Base-by-base conservation (phyloP, 169 alveolate species). In the Fabrea salina region DNA sequence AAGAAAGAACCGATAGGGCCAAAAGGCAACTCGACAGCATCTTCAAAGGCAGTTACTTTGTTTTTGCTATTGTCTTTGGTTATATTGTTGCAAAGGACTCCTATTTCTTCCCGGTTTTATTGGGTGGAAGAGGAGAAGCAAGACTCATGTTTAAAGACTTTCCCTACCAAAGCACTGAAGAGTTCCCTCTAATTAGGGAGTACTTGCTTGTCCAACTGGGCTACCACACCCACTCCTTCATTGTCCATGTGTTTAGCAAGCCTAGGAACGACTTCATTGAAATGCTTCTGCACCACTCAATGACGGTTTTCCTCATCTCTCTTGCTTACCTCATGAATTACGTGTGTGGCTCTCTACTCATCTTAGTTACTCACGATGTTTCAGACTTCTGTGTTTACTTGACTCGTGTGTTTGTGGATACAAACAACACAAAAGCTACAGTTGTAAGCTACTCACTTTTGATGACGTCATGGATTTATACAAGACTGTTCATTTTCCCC, bases 281-380 rank as follows among this genome's bases (percentile, higher is more conserved):
- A 27, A 43, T 70, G 59, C 66, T 70, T 30, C 68, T 70, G 6
- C 79, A 70, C 32, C 79, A 70, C 30, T 47, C 67, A 4, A 70
- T 70, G 22, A 70, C 79, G 25, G 79, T 70, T 11, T 70, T 43
- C 13, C 37, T 70, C 3, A n/a, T 50, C 16, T 5, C 67, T 16
- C 49, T 50, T 19, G 79, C 79, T 4, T 70, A 70, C 25, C 22
- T 70, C 44, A 70, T 70, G 79, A 70, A 70, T 5, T 70, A 50
- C 32, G 39, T 25, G 3, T 30, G 40, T 0, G 44, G 41, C 4
- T 70, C 79, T 0, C 49, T 22, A 5, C 5, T 70, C 2, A 32
- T 70, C 40, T 66, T 70, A 27, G 41, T 19, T 47, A 50, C 66
- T 25, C 79, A 70, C 49, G 79, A 70, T 50, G 22, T 70, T 22